Conservation (phyloP, 2,329 filamentous ascomycete genomes). For the Phyllosticta citriasiana region DNA sequence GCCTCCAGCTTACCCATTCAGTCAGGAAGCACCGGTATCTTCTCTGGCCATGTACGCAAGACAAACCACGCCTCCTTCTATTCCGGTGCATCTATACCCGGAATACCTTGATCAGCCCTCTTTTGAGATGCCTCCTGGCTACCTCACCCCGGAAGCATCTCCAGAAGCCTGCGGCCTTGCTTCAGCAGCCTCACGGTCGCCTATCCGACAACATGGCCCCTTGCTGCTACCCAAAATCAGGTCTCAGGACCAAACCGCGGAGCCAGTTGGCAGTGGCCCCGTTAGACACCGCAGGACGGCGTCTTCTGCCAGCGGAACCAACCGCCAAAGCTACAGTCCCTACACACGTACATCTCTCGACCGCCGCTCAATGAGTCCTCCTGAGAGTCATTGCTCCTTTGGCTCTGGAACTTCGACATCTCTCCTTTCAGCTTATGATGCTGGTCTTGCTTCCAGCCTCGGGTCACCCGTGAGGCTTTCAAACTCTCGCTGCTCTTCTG, state of each 20-base stretch:
- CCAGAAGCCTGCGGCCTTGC: constrained; percentile 53
- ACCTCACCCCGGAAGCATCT: constrained; percentile 58
- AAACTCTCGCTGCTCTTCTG: constrained; percentile 24
- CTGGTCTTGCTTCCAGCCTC: constrained; percentile 36
- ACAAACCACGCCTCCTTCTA: constrained; percentile 35
- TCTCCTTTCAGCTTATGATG: constrained; percentile 28
- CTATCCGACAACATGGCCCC: constrained; percentile 69
- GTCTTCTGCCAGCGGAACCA: constrained; percentile 42
- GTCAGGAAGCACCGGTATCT: constrained; percentile 26
- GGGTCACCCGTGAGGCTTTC: constrained; percentile 53
- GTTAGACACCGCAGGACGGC: constrained; percentile 48
- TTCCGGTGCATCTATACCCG: constrained; percentile 26
- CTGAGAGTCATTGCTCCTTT: constrained; percentile 31
- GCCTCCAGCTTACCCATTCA: constrained; percentile 13
- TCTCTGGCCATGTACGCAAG: constrained; percentile 30
- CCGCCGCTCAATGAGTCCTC: constrained; percentile 36
- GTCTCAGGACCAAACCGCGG: constrained; percentile 69
- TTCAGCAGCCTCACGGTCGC: constrained; percentile 53
- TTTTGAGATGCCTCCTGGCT: constrained; percentile 48
- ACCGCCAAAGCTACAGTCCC: constrained; percentile 34
- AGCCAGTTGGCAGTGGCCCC: constrained; percentile 40
- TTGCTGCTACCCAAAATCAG: constrained; percentile 78
- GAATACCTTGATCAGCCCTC: constrained; percentile 28
- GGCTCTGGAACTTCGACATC: constrained; percentile 35
- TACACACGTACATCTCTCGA: constrained; percentile 38